Percentiles rank a stretch among this genome's conserved stretches.
Conservation (phyloP, 2,329 filamentous ascomycete genomes). For the Mycogone perniciosa region DNA sequence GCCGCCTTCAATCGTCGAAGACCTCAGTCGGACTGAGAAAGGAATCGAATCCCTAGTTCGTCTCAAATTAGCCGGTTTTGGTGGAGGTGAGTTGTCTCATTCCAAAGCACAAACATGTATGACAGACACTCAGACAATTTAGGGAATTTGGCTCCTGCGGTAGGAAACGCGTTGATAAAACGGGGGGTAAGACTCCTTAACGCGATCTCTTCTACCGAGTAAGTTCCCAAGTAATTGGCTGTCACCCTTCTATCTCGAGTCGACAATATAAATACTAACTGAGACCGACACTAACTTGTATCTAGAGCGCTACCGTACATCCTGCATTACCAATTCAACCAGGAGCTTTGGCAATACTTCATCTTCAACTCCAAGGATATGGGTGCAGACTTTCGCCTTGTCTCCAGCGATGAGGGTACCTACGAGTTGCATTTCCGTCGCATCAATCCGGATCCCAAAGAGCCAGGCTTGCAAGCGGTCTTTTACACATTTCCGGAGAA, state of each 20-base stretch:
- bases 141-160: constrained; percentile 32
- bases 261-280: not conserved
- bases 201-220: constrained; percentile 38
- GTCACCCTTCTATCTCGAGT: not conserved
- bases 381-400: constrained; percentile 34
- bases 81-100: constrained; percentile 28
- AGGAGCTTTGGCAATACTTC: constrained; percentile 37
- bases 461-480: constrained; percentile 28
- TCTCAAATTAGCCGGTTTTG: constrained; percentile 29
- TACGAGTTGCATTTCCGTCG: constrained; percentile 33
- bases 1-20: constrained; percentile 37
- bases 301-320: constrained; percentile 30
- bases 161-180: constrained; percentile 32
- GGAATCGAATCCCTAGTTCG: constrained; percentile 25
- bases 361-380: constrained; percentile 34
- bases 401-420: constrained; percentile 4
- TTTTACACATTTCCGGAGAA: constrained; percentile 33
- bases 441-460: constrained; percentile 26
- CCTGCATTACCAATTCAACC: constrained; percentile 27
- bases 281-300: not conserved
- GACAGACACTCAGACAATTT: not conserved
- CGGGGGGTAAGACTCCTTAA: constrained; percentile 31
- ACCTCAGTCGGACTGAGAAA: constrained; percentile 31
- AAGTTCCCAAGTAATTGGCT: constrained; percentile 11
- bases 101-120: not conserved